Conservation (phyloP, 768 basidiomycete species). For the Tricholoma sp. region DNA sequence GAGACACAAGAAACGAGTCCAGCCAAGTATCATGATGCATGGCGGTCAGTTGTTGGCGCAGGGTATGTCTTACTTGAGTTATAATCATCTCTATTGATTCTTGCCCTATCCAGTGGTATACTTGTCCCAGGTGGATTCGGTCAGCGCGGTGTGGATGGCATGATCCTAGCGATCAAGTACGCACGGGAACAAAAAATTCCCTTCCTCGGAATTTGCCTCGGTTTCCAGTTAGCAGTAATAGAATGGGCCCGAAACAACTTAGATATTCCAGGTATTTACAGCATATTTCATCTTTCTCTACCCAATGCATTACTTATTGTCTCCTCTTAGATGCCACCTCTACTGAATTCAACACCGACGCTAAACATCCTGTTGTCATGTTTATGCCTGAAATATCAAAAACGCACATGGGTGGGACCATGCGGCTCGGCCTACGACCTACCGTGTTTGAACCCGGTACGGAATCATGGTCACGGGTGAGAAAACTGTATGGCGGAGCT, state of each 20-base stretch:
- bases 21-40: constrained; percentile 91
- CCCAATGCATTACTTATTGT: constrained; percentile 5
- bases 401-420: constrained; percentile 99
- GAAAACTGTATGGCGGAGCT: constrained; percentile 79
- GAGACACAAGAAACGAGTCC: constrained; percentile 76
- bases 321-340: constrained; percentile 72
- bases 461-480: constrained; percentile 64
- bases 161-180: constrained; percentile 98
- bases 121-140: constrained; percentile 98
- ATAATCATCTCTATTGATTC: constrained; percentile 5
- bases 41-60: constrained; percentile 88
- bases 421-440: constrained; percentile 97
- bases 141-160: constrained; percentile 88
- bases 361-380: constrained; percentile 72
- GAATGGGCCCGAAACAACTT: constrained; percentile 91
- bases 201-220: constrained; percentile 94
- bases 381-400: constrained; percentile 99
- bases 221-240: constrained; percentile 94
- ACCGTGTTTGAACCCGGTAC: constrained; percentile 79
- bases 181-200: constrained; percentile 93
- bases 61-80: constrained; percentile 42
- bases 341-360: constrained; percentile 64
- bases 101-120: constrained; percentile 60
- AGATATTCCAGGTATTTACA: constrained; percentile 52
- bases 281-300: neutral